A percentile compares a stretch with the other conserved stretches of the same genome.
Evolutionary conservation across 164 flowering plant genomes (phyloP).

Genomic region (Tinospora cordifolia): DNA sequence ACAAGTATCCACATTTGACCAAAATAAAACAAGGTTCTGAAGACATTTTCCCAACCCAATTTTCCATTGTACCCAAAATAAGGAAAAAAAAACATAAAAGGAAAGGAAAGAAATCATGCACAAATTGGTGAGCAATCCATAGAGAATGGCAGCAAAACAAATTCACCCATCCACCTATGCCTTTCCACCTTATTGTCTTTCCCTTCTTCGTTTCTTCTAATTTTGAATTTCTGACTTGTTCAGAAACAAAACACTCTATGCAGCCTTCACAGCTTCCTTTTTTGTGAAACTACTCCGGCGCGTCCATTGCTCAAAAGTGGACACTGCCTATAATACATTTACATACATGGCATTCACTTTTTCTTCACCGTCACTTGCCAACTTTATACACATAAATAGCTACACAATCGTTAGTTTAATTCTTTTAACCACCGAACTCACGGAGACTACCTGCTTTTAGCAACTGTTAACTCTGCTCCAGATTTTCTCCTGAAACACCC

Average conservation of each 20-base stretch:
- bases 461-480: constrained; percentile 19
- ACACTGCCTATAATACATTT: constrained; percentile 19
- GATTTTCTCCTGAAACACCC: constrained; percentile 34
- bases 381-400: constrained; percentile 30
- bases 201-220: constrained; percentile 11
- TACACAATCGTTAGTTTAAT: constrained; percentile 33
- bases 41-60: not conserved
- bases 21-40: not conserved
- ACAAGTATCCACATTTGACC: constrained; percentile 7
- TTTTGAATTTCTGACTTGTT: constrained; percentile 16
- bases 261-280: constrained; percentile 20
- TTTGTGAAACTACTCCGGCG: constrained; percentile 7
- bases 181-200: constrained; percentile 21
- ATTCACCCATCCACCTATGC: constrained; percentile 16
- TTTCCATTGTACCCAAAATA: too few species aligned
- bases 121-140: constrained; percentile 18
- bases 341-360: constrained; percentile 9
- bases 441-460: not conserved
- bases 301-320: constrained; percentile 31
- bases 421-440: constrained; percentile 11
- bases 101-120: constrained; percentile 11
- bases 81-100: not conserved
- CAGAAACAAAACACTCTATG: constrained; percentile 19
- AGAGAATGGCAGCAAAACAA: constrained; percentile 7
- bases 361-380: constrained; percentile 6